Conservation (phyloP, 495 filamentous ascomycete species). For the Penicillium pulvis region DNA sequence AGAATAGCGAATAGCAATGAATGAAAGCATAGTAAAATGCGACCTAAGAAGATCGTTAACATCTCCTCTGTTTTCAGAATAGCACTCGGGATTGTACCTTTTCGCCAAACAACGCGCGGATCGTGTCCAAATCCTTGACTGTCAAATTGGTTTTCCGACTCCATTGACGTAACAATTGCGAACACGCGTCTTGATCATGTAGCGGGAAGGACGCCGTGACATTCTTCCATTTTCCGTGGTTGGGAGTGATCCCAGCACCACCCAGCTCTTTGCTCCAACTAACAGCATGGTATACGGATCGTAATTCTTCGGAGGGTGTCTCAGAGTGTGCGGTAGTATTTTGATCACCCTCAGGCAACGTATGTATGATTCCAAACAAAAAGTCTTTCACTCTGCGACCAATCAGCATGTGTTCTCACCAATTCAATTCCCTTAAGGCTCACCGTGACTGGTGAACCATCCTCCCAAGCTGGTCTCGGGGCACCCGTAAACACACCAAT, state of each 20-base stretch:
- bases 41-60: slow-evolving; percentile 44
- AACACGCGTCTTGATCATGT: slow-evolving; percentile 85
- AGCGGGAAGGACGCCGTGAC: slow-evolving; percentile 86
- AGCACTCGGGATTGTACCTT: slow-evolving; percentile 50
- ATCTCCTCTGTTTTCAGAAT: neutral
- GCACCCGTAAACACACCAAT: slow-evolving; percentile 76
- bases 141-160: slow-evolving; percentile 71
- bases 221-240: slow-evolving; percentile 77
- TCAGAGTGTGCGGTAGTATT: slow-evolving; percentile 59
- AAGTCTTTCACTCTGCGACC: slow-evolving; percentile 81
- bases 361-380: slow-evolving; percentile 80
- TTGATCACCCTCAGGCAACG: slow-evolving; percentile 60
- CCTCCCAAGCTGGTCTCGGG: slow-evolving; percentile 41
- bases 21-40: slow-evolving; percentile 97
- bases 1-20: slow-evolving; percentile 83
- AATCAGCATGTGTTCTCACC: slow-evolving; percentile 8
- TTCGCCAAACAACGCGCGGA: slow-evolving; percentile 85
- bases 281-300: slow-evolving; percentile 84
- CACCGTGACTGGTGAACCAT: slow-evolving; percentile 68
- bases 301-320: slow-evolving; percentile 86
- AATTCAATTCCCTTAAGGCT: neutral
- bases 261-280: slow-evolving; percentile 78
- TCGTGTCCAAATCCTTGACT: slow-evolving; percentile 72
- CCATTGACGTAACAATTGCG: slow-evolving; percentile 83
- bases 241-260: slow-evolving; percentile 84